Evolutionary conservation across 352 stramenopile species (phyloP), one percentile per base, ranked within the genome.

Genomic region (Phytopythium litorale): DNA sequence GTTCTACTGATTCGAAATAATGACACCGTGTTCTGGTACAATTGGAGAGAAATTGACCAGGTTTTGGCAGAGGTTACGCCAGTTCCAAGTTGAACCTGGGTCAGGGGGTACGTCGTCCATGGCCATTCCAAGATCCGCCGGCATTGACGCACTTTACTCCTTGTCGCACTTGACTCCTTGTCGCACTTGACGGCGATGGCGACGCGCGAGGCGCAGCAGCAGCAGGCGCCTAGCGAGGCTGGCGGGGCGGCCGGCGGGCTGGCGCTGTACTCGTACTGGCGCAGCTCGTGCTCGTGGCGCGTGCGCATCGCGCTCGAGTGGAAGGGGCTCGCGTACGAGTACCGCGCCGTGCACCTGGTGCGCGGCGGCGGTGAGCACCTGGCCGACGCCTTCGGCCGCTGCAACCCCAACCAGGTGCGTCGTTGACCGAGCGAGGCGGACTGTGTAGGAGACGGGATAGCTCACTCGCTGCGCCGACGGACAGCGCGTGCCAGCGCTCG

Each of bases 211-310:
- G 7, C 33, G n/a, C 12, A 42, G 18, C 7, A 7, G 12, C 49
- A 42, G 16, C 50, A n/a, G 51, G 61, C 53, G 42, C 59, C n/a
- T 48, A 58, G 28, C 37, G 28, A 62, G 32, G 33, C n/a, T 1
- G 4, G 33, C 45, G 52, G 8, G 11, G 52, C 1, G 52, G 45
- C n/a, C n/a, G 16, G 53, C 53, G 25, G 58, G 18, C 67, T 60
- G 19, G 68, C 75, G 60, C 67, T 98, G 35, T 97, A 97, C 71
- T 87, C 73, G 52, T 97, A 95, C 71, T 96, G 86, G 84, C 80
- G 78, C 58, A 97, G 88, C 35, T 96, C 87, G 46, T 97, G 83
- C 62, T 84, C 88, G 21, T 98, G 89, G 90, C 80, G 87, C 58
- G 89, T 97, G 18, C 79, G 92, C 25, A 96, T 97, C 43, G 88